These are phyloP conservation scores for Auriculariales sp. DNA, from an alignment of 768 basidiomycete genomes.

Conservation along the genomic window DNA sequence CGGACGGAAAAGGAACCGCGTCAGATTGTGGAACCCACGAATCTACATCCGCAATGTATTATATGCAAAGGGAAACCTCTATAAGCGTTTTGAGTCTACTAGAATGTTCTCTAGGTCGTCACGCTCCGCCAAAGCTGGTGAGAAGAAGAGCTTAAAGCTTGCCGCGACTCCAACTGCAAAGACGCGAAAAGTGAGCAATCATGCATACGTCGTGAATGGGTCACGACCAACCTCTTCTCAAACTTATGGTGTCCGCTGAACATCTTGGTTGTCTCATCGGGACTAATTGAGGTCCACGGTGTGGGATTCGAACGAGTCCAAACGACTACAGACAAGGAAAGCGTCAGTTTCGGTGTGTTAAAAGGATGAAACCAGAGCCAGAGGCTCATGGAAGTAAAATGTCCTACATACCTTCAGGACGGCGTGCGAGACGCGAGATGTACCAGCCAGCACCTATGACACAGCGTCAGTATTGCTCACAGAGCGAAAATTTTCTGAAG, in stretches of 20 bases:
- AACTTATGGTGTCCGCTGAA: conserved; percentile 59
- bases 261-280: conserved; percentile 60
- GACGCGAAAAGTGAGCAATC: neutral
- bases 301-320: conserved; percentile 65
- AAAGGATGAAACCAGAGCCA: conserved; percentile 7
- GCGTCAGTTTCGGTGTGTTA: no score
- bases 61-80: no score
- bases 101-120: no score
- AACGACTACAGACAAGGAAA: conserved; percentile 36
- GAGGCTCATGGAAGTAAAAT: neutral
- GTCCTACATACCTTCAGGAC: conserved; percentile 22
- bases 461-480: no score
- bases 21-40: no score
- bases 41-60: no score
- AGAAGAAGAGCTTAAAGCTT: conserved; percentile 38
- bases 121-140: no score
- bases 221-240: conserved; percentile 45
- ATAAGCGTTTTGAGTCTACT: no score
- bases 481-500: no score
- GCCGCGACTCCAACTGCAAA: conserved; percentile 56
- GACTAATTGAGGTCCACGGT: conserved; percentile 77
- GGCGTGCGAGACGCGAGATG: conserved; percentile 43
- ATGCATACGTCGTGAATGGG: neutral
- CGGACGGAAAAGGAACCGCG: no score
- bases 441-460: conserved; percentile 66